phyloP scores from a whole-genome alignment of 345 rosid species.

The Mangifera indica region DNA sequence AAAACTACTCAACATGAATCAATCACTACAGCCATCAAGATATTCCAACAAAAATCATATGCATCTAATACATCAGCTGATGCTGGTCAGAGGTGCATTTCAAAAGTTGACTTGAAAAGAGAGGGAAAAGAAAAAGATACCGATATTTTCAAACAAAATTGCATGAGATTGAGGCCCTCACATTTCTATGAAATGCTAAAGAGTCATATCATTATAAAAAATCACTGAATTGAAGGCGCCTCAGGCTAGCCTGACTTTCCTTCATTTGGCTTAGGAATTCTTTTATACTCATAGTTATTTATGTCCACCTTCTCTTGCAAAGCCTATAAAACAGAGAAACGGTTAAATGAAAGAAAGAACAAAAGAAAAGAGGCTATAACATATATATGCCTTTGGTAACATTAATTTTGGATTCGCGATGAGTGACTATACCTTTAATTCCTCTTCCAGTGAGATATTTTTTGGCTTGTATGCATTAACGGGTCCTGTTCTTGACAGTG shows the following conservation, averaged over 20 bases:
- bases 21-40: neutral
- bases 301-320: slow-evolving; percentile 77
- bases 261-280: slow-evolving; percentile 75
- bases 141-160: neutral
- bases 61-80: neutral
- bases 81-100: neutral
- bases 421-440: slow-evolving; percentile 61
- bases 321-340: slow-evolving; percentile 40
- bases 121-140: neutral
- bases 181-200: neutral
- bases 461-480: slow-evolving; percentile 71
- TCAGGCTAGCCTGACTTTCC: slow-evolving; percentile 40
- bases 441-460: slow-evolving; percentile 74
- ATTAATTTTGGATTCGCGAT: neutral
- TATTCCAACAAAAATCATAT: slow-evolving; percentile 18
- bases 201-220: neutral
- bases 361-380: neutral
- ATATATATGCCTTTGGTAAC: neutral
- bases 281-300: slow-evolving; percentile 75
- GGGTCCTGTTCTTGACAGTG: slow-evolving; percentile 81
- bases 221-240: neutral
- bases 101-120: neutral
- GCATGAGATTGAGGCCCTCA: neutral
- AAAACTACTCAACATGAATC: neutral
- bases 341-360: neutral